phyloP scores from a whole-genome alignment of 768 basidiomycete species.

The Suillus brevipes region DNA sequence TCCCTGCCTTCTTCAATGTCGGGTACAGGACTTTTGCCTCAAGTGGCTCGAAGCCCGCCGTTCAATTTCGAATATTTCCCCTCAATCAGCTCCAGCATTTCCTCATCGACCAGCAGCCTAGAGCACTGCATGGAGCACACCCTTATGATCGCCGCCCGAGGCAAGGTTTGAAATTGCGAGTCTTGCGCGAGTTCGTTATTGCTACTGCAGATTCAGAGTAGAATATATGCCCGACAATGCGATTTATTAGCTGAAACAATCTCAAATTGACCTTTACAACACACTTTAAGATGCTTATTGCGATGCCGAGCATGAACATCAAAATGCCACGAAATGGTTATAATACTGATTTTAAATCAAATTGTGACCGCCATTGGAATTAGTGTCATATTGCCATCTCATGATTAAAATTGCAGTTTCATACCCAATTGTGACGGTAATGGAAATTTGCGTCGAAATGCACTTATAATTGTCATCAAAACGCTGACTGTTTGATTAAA shows the following conservation, averaged over 20 bases:
- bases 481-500: neutral
- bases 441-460: neutral
- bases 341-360: neutral
- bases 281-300: neutral
- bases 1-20: constrained; percentile 7
- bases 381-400: neutral
- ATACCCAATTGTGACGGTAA: neutral
- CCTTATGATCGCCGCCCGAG: constrained; percentile 31
- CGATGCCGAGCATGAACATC: neutral
- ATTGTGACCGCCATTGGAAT: neutral
- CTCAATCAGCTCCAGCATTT: constrained; percentile 32
- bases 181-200: too few species aligned
- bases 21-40: constrained; percentile 14
- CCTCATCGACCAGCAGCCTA: constrained; percentile 21
- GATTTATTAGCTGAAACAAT: neutral
- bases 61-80: constrained; percentile 35
- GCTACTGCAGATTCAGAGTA: neutral
- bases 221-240: neutral
- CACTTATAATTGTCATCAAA: neutral
- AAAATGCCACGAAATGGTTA: neutral
- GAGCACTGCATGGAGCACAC: constrained; percentile 43
- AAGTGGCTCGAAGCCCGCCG: constrained; percentile 10
- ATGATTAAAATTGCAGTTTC: neutral
- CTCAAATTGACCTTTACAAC: neutral
- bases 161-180: too few species aligned